Conservation (phyloP, 345 rosid genomes). For the Euphorbia pulcherrima region DNA sequence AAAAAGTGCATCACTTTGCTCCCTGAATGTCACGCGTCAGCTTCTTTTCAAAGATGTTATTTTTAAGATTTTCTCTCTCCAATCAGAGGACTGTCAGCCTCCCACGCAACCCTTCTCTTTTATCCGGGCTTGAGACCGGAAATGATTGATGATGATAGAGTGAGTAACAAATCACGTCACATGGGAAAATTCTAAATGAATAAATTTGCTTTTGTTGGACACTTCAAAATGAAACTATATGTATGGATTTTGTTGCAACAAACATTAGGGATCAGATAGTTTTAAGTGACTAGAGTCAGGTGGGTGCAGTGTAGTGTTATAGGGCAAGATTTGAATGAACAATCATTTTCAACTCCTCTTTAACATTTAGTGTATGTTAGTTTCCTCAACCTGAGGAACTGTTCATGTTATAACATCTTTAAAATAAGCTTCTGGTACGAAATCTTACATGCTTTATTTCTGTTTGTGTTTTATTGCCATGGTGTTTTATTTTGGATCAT, state of each 20-base stretch:
- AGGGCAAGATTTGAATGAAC: conserved; percentile 25
- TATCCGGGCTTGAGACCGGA: too few relatives aligned
- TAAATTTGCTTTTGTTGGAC: conserved; percentile 20
- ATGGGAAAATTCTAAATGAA: conserved; percentile 21
- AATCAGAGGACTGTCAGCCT: too few relatives aligned
- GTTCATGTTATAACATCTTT: conserved; percentile 20
- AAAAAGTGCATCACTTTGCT: too few relatives aligned
- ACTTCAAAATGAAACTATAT: conserved; percentile 15
- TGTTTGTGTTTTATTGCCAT: not conserved
- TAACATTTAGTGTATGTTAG: conserved; percentile 24
- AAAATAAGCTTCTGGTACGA: conserved; percentile 24
- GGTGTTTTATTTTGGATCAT: not conserved
- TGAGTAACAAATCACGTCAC: conserved; percentile 6
- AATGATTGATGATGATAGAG: conserved; percentile 14
- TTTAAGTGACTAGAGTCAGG: conserved; percentile 12
- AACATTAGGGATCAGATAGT: conserved; percentile 14
- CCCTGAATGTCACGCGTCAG: too few relatives aligned
- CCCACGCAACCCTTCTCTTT: too few relatives aligned
- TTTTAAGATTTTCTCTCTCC: too few relatives aligned
- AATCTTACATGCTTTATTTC: conserved; percentile 24
- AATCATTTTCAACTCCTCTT: conserved; percentile 22
- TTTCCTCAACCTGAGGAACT: conserved; percentile 8
- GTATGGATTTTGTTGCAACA: conserved; percentile 21
- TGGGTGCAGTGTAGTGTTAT: conserved; percentile 14
- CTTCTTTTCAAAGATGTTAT: too few relatives aligned